Evolutionary conservation across 2,329 filamentous ascomycete genomes (phyloP), one percentile per base, ranked within the genome.

Genomic region (Basipetospora chlamydospora): DNA sequence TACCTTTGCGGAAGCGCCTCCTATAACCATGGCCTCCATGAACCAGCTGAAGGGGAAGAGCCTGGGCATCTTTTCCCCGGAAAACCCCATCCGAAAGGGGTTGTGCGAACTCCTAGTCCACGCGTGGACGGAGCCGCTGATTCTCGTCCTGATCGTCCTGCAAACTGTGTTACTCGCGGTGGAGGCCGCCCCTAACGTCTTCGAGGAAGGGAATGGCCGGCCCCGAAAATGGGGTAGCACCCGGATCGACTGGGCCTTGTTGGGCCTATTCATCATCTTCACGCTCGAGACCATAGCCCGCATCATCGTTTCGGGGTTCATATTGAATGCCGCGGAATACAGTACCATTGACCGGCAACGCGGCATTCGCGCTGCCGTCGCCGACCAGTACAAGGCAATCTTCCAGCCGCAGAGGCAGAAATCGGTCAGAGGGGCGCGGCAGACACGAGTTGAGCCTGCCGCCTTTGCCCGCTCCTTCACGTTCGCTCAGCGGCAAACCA

Each of bases 11-110:
- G 45, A 55, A 43, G 6, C 46, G 46, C 18, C 46, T 41, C 18
- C 39, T 47, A 18, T 50, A 35, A 37, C 37, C 7, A 33, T 37
- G 17, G 29, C 37, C n/a, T 23, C 23, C 7, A 40, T 44, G 41
- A 98, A 95, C 51, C 87, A 88, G 2, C 63, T 98, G 11, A 82
- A 75, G 51, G 92, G 92, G 26, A 87, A 81, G 46, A 84, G 84
- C 1, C 60, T 96, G 21, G 85, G 87, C 4, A 68, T 96, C 8
- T 88, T 98, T 47, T 71, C 80, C 1, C 76, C 86, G 0, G 69
- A 90, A 35, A 94, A 79, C 53, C 68, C 66, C 36, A 52, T 96
- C 25, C 71, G 90, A 40, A 68, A 77, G 42, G 69, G 67, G 49
- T 66, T 96, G 16, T 90, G 87, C 53, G 79, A 93, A 52, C 51